Base-by-base conservation (phyloP, 805 yeast genomes). In the Yarrowia sp. region DNA sequence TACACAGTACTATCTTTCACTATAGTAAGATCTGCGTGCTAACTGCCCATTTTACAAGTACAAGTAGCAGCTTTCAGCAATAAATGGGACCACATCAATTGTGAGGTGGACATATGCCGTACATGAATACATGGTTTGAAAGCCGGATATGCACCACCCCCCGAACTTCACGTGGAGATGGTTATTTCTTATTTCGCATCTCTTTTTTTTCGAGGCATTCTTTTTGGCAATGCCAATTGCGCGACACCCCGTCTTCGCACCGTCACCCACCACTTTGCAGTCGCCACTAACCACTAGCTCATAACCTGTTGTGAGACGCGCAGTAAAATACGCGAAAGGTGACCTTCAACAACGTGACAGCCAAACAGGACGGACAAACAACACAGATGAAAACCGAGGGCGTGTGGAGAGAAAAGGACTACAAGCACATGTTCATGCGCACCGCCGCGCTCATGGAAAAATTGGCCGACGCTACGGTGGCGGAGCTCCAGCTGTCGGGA, bases 381-480 rank as follows among this genome's bases (percentile, higher is more conserved):
- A 21, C 39, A 47, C n/a, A n/a, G n/a, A 47, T 47, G 49, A 44
- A 13, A 18, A 25, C 49, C 12, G 33, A 44, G 24, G 21, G 49
- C 18, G 49, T 44, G 25, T 46, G 53, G 53, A 36, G 36, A 19
- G 53, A 29, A 31, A 46, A 46, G 36, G 53, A 46, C 27, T 46
- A 46, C 29, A 31, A 46, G 18, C 53, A 31, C 14, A 46, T 46
- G 53, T 46, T 46, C 12, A 46, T 29, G 53, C 53, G 53, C 36
- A 46, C 53, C 8, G 53, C 53, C 36, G 53, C 53, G 24, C 53
- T 46, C 53, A 46, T 46, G 53, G 36, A 46, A 14, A 46, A 46
- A 46, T 13, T 46, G 53, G 53, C 53, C 5, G 53, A 46, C 19
- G 53, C 19, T 3, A 31, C 53, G 13, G 53, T 46, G 16, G 35